Conservation (phyloP, 1,284 basidiomycete genomes). For the Ceratobasidium sp. region DNA sequence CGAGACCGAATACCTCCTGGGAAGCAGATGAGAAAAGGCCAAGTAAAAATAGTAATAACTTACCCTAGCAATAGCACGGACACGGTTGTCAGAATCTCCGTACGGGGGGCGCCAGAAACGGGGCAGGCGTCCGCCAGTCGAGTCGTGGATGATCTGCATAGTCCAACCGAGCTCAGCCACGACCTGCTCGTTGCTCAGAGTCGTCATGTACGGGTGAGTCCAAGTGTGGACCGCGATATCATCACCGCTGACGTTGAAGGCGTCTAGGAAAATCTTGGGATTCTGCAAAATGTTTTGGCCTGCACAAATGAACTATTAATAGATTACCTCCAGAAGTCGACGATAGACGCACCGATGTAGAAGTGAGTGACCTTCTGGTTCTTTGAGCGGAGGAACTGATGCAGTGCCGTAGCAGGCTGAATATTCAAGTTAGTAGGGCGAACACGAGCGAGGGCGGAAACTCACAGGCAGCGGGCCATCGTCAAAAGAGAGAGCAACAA, state of each 20-base stretch:
- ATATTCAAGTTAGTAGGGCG: constrained; percentile 15
- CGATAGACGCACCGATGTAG: constrained; percentile 49
- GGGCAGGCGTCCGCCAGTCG: constrained; percentile 50
- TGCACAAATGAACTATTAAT: neutral
- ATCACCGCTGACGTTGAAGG: constrained; percentile 61
- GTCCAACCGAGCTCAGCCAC: constrained; percentile 60
- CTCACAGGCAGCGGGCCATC: constrained; percentile 77
- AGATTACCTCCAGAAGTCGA: constrained; percentile 43
- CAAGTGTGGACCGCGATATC: constrained; percentile 71
- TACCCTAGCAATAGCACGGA: constrained; percentile 50
- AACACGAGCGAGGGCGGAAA: constrained; percentile 42
- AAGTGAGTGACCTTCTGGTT: constrained; percentile 46
- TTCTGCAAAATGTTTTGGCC: constrained; percentile 67
- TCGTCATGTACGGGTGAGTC: constrained; percentile 53
- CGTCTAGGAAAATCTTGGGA: constrained; percentile 64
- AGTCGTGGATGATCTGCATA: constrained; percentile 58
- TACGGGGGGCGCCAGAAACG: constrained; percentile 50
- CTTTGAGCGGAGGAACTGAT: constrained; percentile 55
- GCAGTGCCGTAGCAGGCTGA: constrained; percentile 22
- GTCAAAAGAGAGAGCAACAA: constrained; percentile 67
- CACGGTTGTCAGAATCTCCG: constrained; percentile 53
- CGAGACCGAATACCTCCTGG: constrained; percentile 49
- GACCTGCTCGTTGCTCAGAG: constrained; percentile 55
- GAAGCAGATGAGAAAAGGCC: no score
- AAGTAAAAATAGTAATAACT: neutral